phyloP scores from a whole-genome alignment of 73 alveolate genomes.

The Durusdinium trenchii region DNA sequence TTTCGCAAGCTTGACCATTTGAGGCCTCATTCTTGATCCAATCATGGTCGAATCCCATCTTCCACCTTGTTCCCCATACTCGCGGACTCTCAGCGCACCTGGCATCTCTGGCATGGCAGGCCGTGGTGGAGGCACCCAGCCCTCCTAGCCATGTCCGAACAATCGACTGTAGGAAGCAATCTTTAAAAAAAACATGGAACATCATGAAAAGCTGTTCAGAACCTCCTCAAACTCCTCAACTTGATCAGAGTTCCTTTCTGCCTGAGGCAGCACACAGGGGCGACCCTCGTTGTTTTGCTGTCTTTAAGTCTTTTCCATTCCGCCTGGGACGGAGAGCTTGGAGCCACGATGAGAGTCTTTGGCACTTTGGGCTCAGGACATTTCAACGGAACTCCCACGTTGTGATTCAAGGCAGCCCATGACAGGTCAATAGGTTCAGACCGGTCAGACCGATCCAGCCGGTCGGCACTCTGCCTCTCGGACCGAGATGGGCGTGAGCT shows the following conservation, averaged over 20 bases:
- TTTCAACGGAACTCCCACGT: background rate
- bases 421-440: too few relatives aligned
- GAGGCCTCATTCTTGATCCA: background rate
- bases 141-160: background rate
- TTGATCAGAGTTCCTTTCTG: background rate
- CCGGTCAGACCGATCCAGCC: too few relatives aligned
- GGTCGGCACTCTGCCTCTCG: too few relatives aligned
- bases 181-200: too few relatives aligned
- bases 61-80: background rate
- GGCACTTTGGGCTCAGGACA: conserved; percentile 65
- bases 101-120: conserved; percentile 90
- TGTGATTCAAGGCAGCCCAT: too few relatives aligned
- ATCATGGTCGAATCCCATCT: background rate
- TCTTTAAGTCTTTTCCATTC: background rate
- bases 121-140: conserved; percentile 69
- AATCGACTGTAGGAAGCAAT: background rate
- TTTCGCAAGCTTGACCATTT: background rate
- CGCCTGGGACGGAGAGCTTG: background rate
- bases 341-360: background rate
- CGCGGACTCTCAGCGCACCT: background rate
- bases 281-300: background rate
- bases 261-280: background rate
- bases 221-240: too few relatives aligned
- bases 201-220: too few relatives aligned
- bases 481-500: too few relatives aligned